phyloP scores from a whole-genome alignment of 73 alveolate species.

The Tetrahymena thermophila region DNA sequence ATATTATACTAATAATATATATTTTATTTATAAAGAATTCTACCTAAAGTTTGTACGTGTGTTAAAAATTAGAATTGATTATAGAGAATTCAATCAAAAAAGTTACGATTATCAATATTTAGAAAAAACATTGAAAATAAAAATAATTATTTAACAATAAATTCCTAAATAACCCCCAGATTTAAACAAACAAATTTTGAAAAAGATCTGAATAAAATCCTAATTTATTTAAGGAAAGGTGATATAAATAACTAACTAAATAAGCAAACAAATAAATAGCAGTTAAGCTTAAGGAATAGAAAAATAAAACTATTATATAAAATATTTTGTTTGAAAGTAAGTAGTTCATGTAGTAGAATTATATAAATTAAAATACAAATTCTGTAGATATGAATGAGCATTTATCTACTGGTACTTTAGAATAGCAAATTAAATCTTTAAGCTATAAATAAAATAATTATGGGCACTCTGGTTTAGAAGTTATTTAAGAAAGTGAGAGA shows the following conservation, averaged over 20 bases:
- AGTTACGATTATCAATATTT: not conserved
- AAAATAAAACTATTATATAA: not conserved
- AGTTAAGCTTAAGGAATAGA: not conserved
- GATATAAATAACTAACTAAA: not conserved
- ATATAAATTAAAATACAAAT: not conserved
- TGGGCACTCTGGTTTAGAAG: not conserved
- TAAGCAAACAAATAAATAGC: not conserved
- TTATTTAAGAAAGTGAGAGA: not conserved
- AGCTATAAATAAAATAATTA: not conserved
- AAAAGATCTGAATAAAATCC: not conserved
- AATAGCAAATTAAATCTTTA: not conserved
- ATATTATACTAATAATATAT: no score
- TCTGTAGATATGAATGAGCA: not conserved
- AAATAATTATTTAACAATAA: not conserved
- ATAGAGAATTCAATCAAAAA: not conserved
- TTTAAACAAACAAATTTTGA: not conserved
- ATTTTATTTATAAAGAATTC: no score
- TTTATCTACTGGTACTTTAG: not conserved
- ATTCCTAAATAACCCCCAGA: not conserved
- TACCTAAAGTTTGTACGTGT: no score
- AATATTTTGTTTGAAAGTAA: not conserved
- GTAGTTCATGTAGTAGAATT: not conserved
- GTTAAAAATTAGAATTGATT: not conserved
- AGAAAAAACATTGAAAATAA: not conserved
- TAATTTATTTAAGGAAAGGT: not conserved